Conservation (phyloP, 352 stramenopile genomes). For the Phytophthora capsici region DNA sequence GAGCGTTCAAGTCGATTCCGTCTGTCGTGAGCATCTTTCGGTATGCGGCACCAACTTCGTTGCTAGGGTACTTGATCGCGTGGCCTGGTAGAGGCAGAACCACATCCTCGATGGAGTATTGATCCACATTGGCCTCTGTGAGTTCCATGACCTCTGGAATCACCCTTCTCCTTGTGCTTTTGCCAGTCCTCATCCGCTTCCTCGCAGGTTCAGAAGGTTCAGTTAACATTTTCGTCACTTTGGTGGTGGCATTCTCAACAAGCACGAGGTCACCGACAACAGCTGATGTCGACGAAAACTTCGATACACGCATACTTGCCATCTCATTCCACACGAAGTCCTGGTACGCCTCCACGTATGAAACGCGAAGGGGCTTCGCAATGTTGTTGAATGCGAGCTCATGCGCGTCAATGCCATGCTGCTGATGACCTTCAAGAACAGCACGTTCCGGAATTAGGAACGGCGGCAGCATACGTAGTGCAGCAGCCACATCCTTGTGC, state of each 20-base stretch:
- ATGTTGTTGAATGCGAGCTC: slow-evolving; percentile 78
- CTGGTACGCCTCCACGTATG: slow-evolving; percentile 90
- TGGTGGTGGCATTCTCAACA: slow-evolving; percentile 23
- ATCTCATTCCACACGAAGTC: slow-evolving; percentile 96
- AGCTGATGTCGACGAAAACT: slow-evolving; percentile 58
- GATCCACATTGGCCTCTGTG: slow-evolving; percentile 82
- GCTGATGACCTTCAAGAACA: slow-evolving; percentile 73
- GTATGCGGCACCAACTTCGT: slow-evolving; percentile 62
- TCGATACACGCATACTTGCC: slow-evolving; percentile 88
- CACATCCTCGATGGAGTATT: slow-evolving; percentile 94
- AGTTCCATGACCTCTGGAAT: slow-evolving; percentile 59
- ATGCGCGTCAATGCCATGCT: slow-evolving; percentile 77
- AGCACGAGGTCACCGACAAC: slow-evolving; percentile 93
- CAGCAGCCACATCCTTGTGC: slow-evolving; percentile 83
- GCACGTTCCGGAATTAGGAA: slow-evolving; percentile 76
- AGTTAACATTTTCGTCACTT: slow-evolving; percentile 14
- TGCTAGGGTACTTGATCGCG: slow-evolving; percentile 84
- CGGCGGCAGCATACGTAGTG: slow-evolving; percentile 78
- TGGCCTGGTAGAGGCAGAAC: slow-evolving; percentile 95
- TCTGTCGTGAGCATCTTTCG: slow-evolving; percentile 61
- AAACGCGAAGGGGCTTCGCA: slow-evolving; percentile 58
- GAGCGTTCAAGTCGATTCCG: slow-evolving; percentile 63
- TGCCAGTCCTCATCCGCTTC: slow-evolving; percentile 44
- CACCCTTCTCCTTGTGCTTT: slow-evolving; percentile 19
- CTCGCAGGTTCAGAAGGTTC: slow-evolving; percentile 28